These are phyloP conservation scores for Candida silvicultrix DNA, from an alignment of 805 yeast genomes.

Conservation along the genomic window DNA sequence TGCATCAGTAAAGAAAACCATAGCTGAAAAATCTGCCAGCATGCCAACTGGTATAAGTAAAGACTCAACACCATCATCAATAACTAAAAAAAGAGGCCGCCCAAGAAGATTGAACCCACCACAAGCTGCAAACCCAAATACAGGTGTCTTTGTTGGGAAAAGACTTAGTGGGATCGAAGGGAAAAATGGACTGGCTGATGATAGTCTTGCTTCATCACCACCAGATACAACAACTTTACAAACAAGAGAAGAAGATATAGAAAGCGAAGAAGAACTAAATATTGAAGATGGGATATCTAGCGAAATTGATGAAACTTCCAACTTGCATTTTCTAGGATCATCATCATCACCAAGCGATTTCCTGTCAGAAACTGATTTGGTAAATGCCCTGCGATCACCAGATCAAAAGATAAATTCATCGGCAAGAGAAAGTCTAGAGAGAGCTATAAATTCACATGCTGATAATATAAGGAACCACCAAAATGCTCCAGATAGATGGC, in stretches of 20 bases:
- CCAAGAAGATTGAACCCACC: conserved; percentile 16
- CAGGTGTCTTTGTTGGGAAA: conserved; percentile 19
- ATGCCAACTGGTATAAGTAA: conserved; percentile 11
- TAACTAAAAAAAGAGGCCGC: conserved; percentile 21
- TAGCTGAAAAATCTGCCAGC: conserved; percentile 20
- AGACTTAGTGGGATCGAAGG: conserved; percentile 1
- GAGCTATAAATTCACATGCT: conserved; percentile 13
- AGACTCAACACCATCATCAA: not conserved
- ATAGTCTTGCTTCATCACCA: conserved; percentile 2
- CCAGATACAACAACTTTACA: conserved; percentile 1
- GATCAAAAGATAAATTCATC: conserved; percentile 10
- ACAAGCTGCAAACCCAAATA: conserved; percentile 14
- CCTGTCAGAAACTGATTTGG: conserved; percentile 46
- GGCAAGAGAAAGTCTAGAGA: conserved; percentile 20
- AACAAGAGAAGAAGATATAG: conserved; percentile 1
- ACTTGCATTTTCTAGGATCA: conserved; percentile 6
- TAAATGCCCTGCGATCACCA: conserved; percentile 32
- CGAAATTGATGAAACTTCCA: conserved; percentile 21
- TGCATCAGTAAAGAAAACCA: conserved; percentile 8
- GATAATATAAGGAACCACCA: conserved; percentile 6
- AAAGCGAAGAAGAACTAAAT: conserved; percentile 18
- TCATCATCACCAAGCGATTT: conserved; percentile 49
- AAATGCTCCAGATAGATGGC: conserved; percentile 33
- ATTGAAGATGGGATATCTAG: conserved; percentile 30
- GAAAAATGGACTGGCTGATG: not conserved